Evolutionary conservation across 2,329 filamentous ascomycete species (phyloP), one percentile per base, ranked within the genome.

Genomic region (Seiridium cupressi): DNA sequence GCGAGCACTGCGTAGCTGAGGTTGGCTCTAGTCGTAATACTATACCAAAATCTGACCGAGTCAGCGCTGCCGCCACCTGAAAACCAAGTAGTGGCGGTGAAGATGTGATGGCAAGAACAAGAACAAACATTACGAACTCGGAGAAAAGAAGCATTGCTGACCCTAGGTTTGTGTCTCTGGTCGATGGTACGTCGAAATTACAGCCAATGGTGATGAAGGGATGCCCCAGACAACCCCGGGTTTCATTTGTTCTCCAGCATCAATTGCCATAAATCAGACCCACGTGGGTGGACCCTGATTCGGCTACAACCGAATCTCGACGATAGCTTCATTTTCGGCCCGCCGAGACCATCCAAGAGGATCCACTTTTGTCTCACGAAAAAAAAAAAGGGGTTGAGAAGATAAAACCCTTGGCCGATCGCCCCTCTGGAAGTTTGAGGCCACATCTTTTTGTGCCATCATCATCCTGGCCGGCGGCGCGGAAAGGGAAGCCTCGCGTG

Each of bases 281-380:
- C 55, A 57, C 55, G 55, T 57, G 55, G 55, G 55, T 10, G 47
- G 35, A 26, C 32, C 34, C 55, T 48, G 44, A 57, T 42, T 57
- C 55, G 55, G 55, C 55, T 57, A 40, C 55, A 47, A 34, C 55
- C 55, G 55, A 34, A 44, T 26, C n/a, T 38, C 18, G 42, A 57
- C 55, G 55, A 57, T 57, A 48, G 55, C 55, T 57, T 57, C 55
- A 44, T 47, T 57, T 35, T 57, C n/a, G 55, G 55, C 55, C 42
- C 40, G 55, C 11, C 55, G 55, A 57, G 55, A 42, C 51, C 51
- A 42, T 57, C 32, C 11, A 31, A 26, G 31, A 31, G 55, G 55
- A 18, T 38, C 55, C 55, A 57, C 55, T 57, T 57, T 57, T n/a
- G 31, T n/a, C n/a, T 47, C 40, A 18, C 18, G 35, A 31, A 48